Evolutionary conservation across 768 basidiomycete genomes (phyloP), one percentile per base, ranked within the genome.

Genomic region (Krasilnikovozyma curviuscula): DNA sequence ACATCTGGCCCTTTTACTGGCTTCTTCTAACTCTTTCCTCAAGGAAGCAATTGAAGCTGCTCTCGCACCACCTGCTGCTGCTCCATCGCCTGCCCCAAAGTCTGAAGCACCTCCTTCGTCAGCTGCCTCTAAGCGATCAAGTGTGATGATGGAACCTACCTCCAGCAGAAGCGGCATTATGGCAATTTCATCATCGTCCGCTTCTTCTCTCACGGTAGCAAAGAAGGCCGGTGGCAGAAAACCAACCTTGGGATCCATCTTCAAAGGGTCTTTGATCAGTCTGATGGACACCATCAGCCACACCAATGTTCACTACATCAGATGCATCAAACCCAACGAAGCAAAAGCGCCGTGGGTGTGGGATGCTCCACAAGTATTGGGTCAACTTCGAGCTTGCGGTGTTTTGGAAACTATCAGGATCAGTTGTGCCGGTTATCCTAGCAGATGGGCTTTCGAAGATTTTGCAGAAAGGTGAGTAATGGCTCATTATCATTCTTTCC

Each of bases 301-400:
- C 50, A 98, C 93, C 12, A 95, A 98, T 59, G 93, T 95, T 0
- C 93, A 98, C 61, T 98, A 98, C 61, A 98, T 98, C 60, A 78
- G 93, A 40, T 98, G 93, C 65, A 97, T 98, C 70, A 98, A 98
- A 65, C 93, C 93, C 2, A 98, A 98, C 62, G 93, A 98, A 60
- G 73, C 74, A 54, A 98, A 98, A 69, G 77, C 73, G 45, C 86
- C 93, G 31, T 98, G 93, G 93, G 85, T 88, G 61, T 89, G 95
- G 60, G 77, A 81, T 25, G 84, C 89, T 28, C 84, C 89, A 57
- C 88, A 97, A 63, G 93, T 98, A 14, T 67, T 98, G 37, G 78
- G 84, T 18, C 93, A 98, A 63, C 68, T 98, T 25, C 76, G 93
- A 40, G 93, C 93, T 48, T 98, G 93, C 65, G 93, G 93, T 77